phyloP scores from a whole-genome alignment of 202 grass and related monocot species.

The Cymbopogon flexuosus region DNA sequence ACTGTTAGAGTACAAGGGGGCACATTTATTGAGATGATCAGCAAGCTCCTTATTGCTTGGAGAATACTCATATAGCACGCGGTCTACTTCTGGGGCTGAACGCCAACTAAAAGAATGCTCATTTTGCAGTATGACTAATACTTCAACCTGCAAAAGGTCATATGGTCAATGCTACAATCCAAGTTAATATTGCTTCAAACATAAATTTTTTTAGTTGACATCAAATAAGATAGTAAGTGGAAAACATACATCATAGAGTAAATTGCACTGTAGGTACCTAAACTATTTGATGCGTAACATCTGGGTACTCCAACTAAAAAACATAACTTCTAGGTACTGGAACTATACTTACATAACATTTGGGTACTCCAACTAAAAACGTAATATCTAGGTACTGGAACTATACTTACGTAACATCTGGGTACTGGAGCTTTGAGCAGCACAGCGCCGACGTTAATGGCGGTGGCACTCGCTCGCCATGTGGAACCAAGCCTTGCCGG shows the following conservation, averaged over 20 bases:
- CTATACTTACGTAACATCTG: no score
- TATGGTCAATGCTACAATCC: not conserved
- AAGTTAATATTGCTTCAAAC: not conserved
- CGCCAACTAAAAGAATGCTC: slow-evolving; percentile 80
- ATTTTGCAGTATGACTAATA: slow-evolving; percentile 68
- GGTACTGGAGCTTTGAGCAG: no score
- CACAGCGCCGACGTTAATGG: no score
- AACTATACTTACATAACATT: no score
- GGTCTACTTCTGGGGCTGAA: slow-evolving; percentile 76
- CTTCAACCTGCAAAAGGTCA: slow-evolving; percentile 66
- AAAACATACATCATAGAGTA: not conserved
- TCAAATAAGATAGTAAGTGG: not conserved
- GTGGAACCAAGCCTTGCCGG: no score
- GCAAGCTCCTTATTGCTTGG: slow-evolving; percentile 53
- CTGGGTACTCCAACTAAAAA: no score
- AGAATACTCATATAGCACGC: slow-evolving; percentile 60
- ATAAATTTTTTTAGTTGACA: slow-evolving; percentile 16
- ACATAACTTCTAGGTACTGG: no score
- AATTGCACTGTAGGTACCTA: no score
- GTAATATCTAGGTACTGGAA: no score
- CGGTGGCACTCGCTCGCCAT: no score
- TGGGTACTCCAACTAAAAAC: no score
- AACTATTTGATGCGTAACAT: no score
- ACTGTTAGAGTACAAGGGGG: slow-evolving; percentile 57
- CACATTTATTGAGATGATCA: slow-evolving; percentile 48